A percentile compares a stretch with the other conserved stretches of the same genome.
Conservation (phyloP, 192 early-diverging fungal species). For the Backusella tarrabulga region DNA sequence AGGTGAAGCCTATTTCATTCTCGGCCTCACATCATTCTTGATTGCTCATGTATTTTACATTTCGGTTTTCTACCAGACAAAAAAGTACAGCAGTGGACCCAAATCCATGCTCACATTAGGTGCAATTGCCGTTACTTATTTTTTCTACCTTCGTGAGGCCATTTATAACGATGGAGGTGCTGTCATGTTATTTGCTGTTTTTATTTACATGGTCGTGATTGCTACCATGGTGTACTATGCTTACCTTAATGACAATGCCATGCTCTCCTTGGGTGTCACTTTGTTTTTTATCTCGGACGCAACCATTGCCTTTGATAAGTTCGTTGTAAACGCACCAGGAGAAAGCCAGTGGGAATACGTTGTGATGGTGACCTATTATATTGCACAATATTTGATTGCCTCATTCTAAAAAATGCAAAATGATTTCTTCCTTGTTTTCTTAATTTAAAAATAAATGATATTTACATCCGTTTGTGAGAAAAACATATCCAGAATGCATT, state of each 20-base stretch:
- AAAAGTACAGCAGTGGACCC: neutral
- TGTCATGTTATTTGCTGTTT: neutral
- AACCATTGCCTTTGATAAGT: neutral
- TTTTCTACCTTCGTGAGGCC: neutral
- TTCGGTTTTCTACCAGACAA: neutral
- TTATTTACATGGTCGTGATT: neutral
- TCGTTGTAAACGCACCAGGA: neutral
- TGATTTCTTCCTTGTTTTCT: neutral
- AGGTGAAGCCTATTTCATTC: neutral
- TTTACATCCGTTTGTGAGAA: neutral
- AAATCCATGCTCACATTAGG: neutral
- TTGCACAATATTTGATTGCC: neutral
- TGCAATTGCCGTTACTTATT: neutral
- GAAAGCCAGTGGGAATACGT: neutral
- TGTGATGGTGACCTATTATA: neutral
- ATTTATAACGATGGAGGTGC: neutral
- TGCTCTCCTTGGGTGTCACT: neutral
- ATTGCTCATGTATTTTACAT: neutral
- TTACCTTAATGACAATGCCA: neutral
- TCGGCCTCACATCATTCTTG: neutral
- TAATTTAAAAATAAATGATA: neutral
- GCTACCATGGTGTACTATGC: neutral
- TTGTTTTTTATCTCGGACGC: conserved; percentile 1
- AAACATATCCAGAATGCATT: neutral
- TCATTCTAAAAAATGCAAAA: neutral